These are phyloP conservation scores for Pyrrhoderma noxium DNA, from an alignment of 1,284 basidiomycete species.

Conservation along the genomic window DNA sequence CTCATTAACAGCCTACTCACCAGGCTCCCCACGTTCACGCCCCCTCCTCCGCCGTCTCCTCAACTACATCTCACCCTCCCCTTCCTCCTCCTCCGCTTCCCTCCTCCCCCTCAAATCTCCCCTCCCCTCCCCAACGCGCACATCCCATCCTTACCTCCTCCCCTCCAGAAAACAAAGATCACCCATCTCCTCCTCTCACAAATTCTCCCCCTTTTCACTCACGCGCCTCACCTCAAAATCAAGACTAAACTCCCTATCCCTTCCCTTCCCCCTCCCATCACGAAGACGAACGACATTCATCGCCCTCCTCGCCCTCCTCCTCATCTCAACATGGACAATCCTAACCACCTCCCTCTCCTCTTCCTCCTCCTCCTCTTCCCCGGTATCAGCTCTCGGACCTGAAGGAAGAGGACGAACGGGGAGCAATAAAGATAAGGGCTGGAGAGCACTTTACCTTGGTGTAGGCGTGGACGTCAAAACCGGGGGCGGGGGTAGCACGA, in stretches of 20 bases:
- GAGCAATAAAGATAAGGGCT: too few species aligned
- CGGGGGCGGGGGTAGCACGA: too few species aligned
- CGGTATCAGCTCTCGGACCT: too few species aligned
- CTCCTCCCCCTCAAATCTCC: slow-evolving; percentile 7
- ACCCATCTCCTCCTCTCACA: too few species aligned
- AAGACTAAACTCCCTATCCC: background rate
- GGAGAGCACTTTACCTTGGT: too few species aligned
- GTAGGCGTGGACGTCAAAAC: too few species aligned
- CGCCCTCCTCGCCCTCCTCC: slow-evolving; percentile 42
- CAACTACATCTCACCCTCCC: too few species aligned
- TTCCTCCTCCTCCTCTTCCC: slow-evolving; percentile 10
- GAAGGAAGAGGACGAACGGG: too few species aligned
- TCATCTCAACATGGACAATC: slow-evolving; percentile 47
- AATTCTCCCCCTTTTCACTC: too few species aligned
- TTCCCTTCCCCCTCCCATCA: background rate
- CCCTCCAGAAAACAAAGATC: too few species aligned
- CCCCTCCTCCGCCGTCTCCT: background rate
- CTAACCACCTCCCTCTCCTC: slow-evolving; percentile 38
- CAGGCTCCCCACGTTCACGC: background rate
- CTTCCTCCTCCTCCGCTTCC: too few species aligned
- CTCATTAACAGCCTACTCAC: background rate
- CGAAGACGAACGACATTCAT: slow-evolving; percentile 40
- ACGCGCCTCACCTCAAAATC: background rate
- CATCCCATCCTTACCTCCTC: too few species aligned
- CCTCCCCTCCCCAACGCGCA: background rate